Evolutionary conservation across 1,284 basidiomycete genomes (phyloP).

Genomic region (Cryptococcus sp.): DNA sequence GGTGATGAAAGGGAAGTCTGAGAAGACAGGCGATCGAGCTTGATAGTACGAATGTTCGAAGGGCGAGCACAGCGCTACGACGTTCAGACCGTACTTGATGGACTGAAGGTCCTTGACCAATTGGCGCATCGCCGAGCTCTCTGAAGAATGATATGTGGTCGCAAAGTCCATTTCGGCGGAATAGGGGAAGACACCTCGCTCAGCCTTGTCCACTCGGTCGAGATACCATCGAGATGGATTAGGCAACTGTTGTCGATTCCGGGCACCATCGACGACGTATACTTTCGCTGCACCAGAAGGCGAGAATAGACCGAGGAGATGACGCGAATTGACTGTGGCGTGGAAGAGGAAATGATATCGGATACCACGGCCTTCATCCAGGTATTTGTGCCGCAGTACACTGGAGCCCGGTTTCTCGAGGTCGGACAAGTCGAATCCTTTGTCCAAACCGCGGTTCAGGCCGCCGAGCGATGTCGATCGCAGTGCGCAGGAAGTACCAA

Average conservation of each 20-base stretch:
- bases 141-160: slow-evolving; percentile 74
- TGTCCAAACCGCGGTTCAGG: slow-evolving; percentile 79
- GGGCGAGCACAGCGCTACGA: slow-evolving; percentile 80
- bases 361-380: slow-evolving; percentile 70
- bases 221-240: slow-evolving; percentile 74
- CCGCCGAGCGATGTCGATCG: slow-evolving; percentile 67
- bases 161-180: slow-evolving; percentile 69
- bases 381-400: slow-evolving; percentile 69
- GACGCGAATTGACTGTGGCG: slow-evolving; percentile 71
- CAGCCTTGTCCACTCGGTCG: slow-evolving; percentile 60
- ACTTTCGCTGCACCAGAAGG: slow-evolving; percentile 72
- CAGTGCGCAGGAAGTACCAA: slow-evolving; percentile 80
- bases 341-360: slow-evolving; percentile 94
- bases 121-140: slow-evolving; percentile 78
- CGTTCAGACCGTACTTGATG: slow-evolving; percentile 62
- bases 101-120: slow-evolving; percentile 81
- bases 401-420: slow-evolving; percentile 67
- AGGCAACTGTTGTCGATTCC: slow-evolving; percentile 76
- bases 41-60: slow-evolving; percentile 88
- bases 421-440: slow-evolving; percentile 83
- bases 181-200: slow-evolving; percentile 64
- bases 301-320: slow-evolving; percentile 88
- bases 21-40: slow-evolving; percentile 67
- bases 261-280: slow-evolving; percentile 87
- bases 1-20: slow-evolving; percentile 83